Percentiles rank a stretch among this genome's conserved stretches.
Evolutionary conservation across 148 eudicot species (phyloP).

Genomic region (Vaccinium vitisidaea): DNA sequence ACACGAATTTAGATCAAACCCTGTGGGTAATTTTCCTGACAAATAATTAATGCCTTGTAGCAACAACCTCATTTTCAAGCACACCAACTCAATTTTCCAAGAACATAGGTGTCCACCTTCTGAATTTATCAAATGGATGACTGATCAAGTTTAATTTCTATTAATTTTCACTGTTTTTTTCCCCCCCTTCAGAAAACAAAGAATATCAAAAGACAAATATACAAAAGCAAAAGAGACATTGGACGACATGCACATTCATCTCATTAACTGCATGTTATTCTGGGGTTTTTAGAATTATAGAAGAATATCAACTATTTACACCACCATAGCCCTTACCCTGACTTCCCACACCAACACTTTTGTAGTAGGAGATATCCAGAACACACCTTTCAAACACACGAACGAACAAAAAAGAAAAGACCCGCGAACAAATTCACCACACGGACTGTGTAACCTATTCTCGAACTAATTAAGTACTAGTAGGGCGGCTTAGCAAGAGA

Average conservation of each 20-base stretch:
- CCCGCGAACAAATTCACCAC: not conserved
- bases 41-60: too few species aligned
- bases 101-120: too few species aligned
- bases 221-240: not conserved
- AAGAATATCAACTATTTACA: not conserved
- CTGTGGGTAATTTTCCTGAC: too few species aligned
- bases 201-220: not conserved
- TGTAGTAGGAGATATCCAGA: not conserved
- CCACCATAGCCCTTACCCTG: not conserved
- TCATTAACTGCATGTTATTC: not conserved
- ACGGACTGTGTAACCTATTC: not conserved
- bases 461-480: not conserved
- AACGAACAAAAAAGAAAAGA: not conserved
- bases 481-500: not conserved
- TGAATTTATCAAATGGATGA: too few species aligned
- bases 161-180: too few species aligned
- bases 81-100: too few species aligned
- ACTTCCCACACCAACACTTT: not conserved
- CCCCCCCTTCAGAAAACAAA: not conserved
- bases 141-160: too few species aligned
- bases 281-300: not conserved
- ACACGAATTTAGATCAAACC: too few species aligned
- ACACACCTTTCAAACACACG: not conserved
- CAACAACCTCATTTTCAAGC: too few species aligned
- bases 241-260: not conserved